Base-by-base conservation (phyloP, 352 stramenopile species). In the Globisporangium paddicum region DNA sequence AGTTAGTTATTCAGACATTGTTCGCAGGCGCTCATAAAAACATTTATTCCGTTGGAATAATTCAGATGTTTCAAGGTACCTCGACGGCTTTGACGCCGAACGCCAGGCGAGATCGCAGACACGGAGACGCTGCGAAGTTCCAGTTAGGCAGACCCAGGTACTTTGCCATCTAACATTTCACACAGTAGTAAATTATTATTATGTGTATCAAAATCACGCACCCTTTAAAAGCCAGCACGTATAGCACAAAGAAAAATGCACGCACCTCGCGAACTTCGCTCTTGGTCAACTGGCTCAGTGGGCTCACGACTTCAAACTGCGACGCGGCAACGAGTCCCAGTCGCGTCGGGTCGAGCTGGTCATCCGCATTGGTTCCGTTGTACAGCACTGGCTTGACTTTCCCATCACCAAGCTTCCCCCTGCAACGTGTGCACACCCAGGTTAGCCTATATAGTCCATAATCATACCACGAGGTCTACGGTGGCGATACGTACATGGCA, bases 311-410 rank as follows among this genome's bases (percentile, higher is more conserved):
- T 3, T 87, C 58, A 73, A 98, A 99, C 52, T 98, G 86, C 9
- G 76, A 73, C 1, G 96, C 96, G 2, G 95, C 96, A 28, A 98
- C 76, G 8, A 99, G 77, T 1, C 96, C 38, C 32, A 64, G 54
- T 18, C 96, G 77, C 0, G 96, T 99, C 10, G 88, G 82, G 70
- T 99, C 96, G 45, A 87, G 63, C 14, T 89, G 75, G 62, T 99
- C 96, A 60, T 99, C 96, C 1, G 84, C 85, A 63, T 99, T 99
- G 0, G 96, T 99, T 52, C 96, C 96, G 68, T 99, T 99, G 82
- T 98, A 99, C 9, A 99, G 66, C 30, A 87, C 64, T 0, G 72
- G 67, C 21, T 70, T 66, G 14, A 11, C 6, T 50, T 46, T 26
- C 2, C 23, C 18, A 13, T 47, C 37, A 5, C 9, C 55, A 5